These are phyloP conservation scores for Coemansia sp. DNA, from an alignment of 192 early-diverging fungal genomes.

Conservation along the genomic window DNA sequence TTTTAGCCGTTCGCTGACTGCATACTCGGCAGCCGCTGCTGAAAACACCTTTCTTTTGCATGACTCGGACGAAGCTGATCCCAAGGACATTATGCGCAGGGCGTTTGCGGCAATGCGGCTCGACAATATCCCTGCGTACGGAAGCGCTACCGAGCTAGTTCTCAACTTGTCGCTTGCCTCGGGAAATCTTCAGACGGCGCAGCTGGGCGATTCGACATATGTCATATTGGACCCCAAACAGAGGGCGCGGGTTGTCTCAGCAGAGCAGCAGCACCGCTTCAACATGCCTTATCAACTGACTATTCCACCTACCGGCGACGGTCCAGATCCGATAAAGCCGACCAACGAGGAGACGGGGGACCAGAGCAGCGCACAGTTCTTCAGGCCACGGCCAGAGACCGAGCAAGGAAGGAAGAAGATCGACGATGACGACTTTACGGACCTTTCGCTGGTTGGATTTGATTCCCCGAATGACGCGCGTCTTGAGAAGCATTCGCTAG, in stretches of 20 bases:
- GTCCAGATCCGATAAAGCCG: background rate
- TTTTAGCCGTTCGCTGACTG: slow-evolving; percentile 48
- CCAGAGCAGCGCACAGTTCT: slow-evolving; percentile 33
- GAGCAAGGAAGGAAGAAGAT: slow-evolving; percentile 9
- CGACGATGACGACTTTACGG: slow-evolving; percentile 37
- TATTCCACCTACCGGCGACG: slow-evolving; percentile 32
- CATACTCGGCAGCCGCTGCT: slow-evolving; percentile 32
- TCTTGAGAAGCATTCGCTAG: slow-evolving; percentile 20
- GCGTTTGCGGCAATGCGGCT: slow-evolving; percentile 47
- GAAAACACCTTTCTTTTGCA: slow-evolving; percentile 39
- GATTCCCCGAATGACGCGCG: slow-evolving; percentile 45
- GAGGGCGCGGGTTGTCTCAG: slow-evolving; percentile 29
- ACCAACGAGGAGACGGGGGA: background rate
- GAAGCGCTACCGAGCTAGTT: slow-evolving; percentile 43
- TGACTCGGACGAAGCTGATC: slow-evolving; percentile 49
- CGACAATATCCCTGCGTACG: slow-evolving; percentile 39
- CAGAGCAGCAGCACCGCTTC: slow-evolving; percentile 55
- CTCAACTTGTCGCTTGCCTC: slow-evolving; percentile 37
- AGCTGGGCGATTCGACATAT: slow-evolving; percentile 53
- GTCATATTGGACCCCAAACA: slow-evolving; percentile 27
- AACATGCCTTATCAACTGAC: slow-evolving; percentile 55
- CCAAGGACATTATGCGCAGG: slow-evolving; percentile 41
- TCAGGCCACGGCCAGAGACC: slow-evolving; percentile 25
- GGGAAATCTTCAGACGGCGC: slow-evolving; percentile 33
- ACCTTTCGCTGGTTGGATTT: slow-evolving; percentile 32